phyloP scores from a whole-genome alignment of 257 asterid genomes.

The Solanum arcanum region DNA sequence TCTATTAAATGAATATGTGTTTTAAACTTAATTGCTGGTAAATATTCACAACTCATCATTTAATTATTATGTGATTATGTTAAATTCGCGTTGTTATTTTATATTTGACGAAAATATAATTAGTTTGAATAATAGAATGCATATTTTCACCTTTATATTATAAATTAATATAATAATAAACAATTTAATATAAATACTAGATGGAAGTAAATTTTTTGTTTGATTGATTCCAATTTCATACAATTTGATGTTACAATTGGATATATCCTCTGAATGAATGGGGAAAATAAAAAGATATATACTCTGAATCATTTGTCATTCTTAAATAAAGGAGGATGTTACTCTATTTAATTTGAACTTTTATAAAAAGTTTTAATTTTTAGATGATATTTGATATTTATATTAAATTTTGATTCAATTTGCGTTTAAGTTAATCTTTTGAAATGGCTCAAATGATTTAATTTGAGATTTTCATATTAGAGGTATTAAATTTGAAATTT shows the following conservation, averaged over 20 bases:
- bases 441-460: neutral
- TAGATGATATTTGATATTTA: too few relatives aligned
- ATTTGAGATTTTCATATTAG: too few relatives aligned
- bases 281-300: neutral
- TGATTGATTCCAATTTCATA: neutral
- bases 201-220: neutral
- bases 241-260: neutral
- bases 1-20: too few relatives aligned
- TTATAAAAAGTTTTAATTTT: neutral
- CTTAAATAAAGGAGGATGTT: neutral
- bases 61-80: neutral
- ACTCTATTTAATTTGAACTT: neutral
- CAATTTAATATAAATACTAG: neutral
- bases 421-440: neutral
- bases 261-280: neutral
- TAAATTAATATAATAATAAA: too few relatives aligned
- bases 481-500: too few relatives aligned
- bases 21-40: too few relatives aligned
- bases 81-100: neutral
- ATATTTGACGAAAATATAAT: neutral
- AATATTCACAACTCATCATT: neutral
- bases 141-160: neutral
- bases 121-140: too few relatives aligned
- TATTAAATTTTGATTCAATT: neutral
- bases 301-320: neutral